Evolutionary conservation across 495 filamentous ascomycete species (phyloP), one percentile per base, ranked within the genome.

Genomic region (Collariella sp.): DNA sequence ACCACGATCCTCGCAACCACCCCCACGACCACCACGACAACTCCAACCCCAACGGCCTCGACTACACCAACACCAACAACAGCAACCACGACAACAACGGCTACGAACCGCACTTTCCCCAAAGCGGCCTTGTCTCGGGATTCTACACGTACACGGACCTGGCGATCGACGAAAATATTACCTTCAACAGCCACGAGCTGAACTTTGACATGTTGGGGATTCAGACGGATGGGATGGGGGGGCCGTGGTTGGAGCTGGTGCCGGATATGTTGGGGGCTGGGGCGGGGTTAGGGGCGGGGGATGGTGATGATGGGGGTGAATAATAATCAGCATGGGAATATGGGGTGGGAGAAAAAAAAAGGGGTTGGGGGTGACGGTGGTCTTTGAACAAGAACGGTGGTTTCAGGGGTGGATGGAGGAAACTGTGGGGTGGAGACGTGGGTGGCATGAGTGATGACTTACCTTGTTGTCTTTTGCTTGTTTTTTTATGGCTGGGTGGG

Each of bases 161-260:
- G 0, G 70, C 69, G 29, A 46, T 75, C 71, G 59, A 80, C 75
- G 66, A 82, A 18, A 67, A 65, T 47, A 69, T 87, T 56, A 79
- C 83, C 55, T 87, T 88, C 55, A 82, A 87, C 62, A 83, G 77
- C 53, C 83, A 84, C 50, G 85, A 88, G 52, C 76, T 87, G 44
- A 82, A 85, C 61, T 82, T 86, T 35, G 66, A 64, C 26, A 43
- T 57, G 15, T 48, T 68, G 12, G 63, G 63, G 2, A 45, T 66
- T 20, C 57, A 59, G 9, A 64, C 54, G 40, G 66, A 66, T 31
- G 26, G 26, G 35, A 66, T 64, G 63, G 64, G 64, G 61, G 58
- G 60, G 38, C 63, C 63, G 29, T 68, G 66, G 66, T 31, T 68
- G 13, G 65, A 68, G 57, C 58, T 62, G 3, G n/a, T 68, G 5